Percentiles rank a stretch among this genome's conserved stretches.
Conservation (phyloP, 2,329 filamentous ascomycete genomes). For the Trichophyton rubrum region DNA sequence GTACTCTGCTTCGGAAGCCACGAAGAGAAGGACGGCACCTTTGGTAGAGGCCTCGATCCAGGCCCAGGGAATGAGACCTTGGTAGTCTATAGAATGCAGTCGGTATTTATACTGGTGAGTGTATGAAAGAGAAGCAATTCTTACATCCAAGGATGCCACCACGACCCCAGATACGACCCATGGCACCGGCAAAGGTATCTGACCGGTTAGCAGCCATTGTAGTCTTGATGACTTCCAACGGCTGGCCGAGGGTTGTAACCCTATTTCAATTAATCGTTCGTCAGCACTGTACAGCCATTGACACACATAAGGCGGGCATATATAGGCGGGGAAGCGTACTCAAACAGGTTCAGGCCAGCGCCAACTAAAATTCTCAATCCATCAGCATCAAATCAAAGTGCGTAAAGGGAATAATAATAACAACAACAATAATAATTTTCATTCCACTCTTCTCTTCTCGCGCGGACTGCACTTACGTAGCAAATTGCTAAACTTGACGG, state of each 20-base stretch:
- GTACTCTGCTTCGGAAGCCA: constrained; percentile 96
- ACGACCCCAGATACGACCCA: constrained; percentile 81
- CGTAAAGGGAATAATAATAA: not conserved
- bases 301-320: not conserved
- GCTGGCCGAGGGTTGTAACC: constrained; percentile 61
- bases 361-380: constrained; percentile 44
- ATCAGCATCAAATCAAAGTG: not conserved
- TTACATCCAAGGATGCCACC: constrained; percentile 89
- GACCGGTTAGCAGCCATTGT: constrained; percentile 96
- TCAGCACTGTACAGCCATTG: constrained; percentile 3
- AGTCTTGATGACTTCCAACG: constrained; percentile 97
- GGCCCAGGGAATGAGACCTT: constrained; percentile 98
- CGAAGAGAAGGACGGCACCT: constrained; percentile 96
- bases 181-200: constrained; percentile 71
- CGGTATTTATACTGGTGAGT: not conserved
- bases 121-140: constrained; percentile 28
- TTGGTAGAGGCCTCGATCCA: constrained; percentile 99
- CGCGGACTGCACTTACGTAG: constrained; percentile 43
- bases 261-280: constrained; percentile 20
- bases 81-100: constrained; percentile 61
- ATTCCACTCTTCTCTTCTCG: not conserved
- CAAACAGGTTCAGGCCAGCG: constrained; percentile 89
- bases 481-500: constrained; percentile 98
- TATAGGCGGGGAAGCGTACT: constrained; percentile 40
- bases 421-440: not conserved